phyloP scores from a whole-genome alignment of 2,329 filamentous ascomycete genomes.

The Talaromyces islandicus region DNA sequence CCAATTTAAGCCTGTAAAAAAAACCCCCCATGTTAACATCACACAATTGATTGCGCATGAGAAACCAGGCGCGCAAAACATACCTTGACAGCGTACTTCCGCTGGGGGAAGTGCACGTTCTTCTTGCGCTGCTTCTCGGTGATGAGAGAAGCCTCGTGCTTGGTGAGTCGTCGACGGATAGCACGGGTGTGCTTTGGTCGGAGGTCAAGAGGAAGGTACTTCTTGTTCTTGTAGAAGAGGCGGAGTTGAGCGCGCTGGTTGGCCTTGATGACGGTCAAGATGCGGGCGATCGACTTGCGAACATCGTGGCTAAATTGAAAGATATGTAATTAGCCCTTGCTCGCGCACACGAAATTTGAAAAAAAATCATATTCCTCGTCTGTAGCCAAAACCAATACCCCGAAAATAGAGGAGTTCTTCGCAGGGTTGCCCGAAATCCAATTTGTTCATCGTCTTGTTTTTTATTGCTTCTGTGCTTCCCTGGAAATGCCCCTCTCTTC shows the following conservation, averaged over 20 bases:
- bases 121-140: constrained; percentile 98
- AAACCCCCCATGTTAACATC: constrained; percentile 8
- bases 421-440: neutral
- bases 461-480: neutral
- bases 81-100: constrained; percentile 99
- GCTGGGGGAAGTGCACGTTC: constrained; percentile 90
- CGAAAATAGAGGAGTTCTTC: neutral
- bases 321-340: constrained; percentile 17
- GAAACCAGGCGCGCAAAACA: constrained; percentile 18
- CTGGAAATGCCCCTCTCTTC: neutral
- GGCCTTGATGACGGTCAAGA: constrained; percentile 99
- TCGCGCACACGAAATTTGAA: neutral
- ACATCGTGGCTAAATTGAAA: constrained; percentile 72
- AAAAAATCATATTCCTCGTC: neutral
- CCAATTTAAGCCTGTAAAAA: constrained; percentile 7
- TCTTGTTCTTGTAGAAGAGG: constrained; percentile 99
- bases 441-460: neutral
- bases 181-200: constrained; percentile 97
- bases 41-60: too few species aligned
- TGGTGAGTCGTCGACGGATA: constrained; percentile 90
- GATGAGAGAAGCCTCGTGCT: constrained; percentile 76
- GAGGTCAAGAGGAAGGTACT: constrained; percentile 97
- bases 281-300: constrained; percentile 98
- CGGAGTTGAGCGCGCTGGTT: constrained; percentile 98
- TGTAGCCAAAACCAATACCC: neutral